Evolutionary conservation across 108 stramenopile species (phyloP), one percentile per base, ranked within the genome.

Genomic region (Stephanodiscus minutulus): DNA sequence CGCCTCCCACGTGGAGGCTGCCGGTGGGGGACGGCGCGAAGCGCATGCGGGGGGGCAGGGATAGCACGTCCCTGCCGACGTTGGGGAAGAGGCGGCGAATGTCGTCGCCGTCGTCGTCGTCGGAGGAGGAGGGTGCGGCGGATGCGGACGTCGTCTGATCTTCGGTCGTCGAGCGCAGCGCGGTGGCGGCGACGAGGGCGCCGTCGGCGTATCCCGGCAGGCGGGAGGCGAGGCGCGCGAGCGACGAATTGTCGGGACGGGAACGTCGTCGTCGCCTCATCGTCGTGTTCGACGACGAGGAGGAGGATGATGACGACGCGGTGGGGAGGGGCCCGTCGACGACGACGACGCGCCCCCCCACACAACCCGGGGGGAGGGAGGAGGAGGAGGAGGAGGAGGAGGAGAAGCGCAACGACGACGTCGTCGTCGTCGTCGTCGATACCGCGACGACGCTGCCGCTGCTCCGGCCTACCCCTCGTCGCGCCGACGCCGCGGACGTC

Each of bases 1-100:
- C 98, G 39, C 98, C 98, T 50, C 98, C 98, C 1, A 98, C 98
- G 68, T 98, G 98, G 52, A 98, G 72, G 58, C 86, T 91, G 49
- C 97, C 97, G 7, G 97, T 98, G 10, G 97, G 97, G 22, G 88
- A 90, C 17, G 97, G 97, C 12, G 97, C 97, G 74, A 98, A 98
- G 28, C 97, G 85, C 85, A 97, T 84, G 12, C 93, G 79, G n/a
- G 93, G 93, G 4, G 93, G 87, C 5, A 72, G 65, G 15, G 87
- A 85, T 12, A 69, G 15, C 3, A 82, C 57, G 47, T 81, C 77
- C 63, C 87, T 92, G 5, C 85, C 87, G 44, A 72, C 74, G 55
- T 89, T 77, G 5, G 93, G 93, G 64, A 94, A 94, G 10, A 79
- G 41, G 22, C 55, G 43, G 24, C 71, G 44, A 5, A 63, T 24